Evolutionary conservation across 768 basidiomycete species (phyloP).

Genomic region (Amanita rubescens): DNA sequence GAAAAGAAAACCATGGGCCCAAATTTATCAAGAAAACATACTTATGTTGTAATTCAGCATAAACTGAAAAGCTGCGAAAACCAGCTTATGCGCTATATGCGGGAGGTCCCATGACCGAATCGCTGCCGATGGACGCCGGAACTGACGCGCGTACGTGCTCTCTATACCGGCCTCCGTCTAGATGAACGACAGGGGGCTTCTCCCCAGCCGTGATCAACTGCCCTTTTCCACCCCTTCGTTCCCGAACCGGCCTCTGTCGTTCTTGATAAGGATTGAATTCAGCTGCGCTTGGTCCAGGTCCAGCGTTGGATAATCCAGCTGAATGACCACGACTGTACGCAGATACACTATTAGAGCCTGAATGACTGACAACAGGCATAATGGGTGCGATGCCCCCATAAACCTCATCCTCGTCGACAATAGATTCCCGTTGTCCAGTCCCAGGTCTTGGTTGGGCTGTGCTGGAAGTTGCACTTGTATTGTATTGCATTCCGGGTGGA

Average conservation of each 20-base stretch:
- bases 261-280: not conserved
- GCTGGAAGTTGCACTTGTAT: not conserved
- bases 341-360: not conserved
- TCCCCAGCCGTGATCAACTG: slow-evolving; percentile 19
- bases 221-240: slow-evolving; percentile 24
- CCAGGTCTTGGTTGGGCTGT: not conserved
- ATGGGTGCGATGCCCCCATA: slow-evolving; percentile 3
- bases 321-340: not conserved
- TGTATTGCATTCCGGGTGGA: slow-evolving; percentile 3
- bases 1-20: not conserved
- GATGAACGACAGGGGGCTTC: slow-evolving; percentile 30
- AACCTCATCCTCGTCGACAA: not conserved
- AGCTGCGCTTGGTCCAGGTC: not conserved
- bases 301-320: not conserved
- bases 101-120: not conserved
- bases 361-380: slow-evolving; percentile 1
- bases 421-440: not conserved
- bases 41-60: not conserved
- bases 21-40: not conserved
- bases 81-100: slow-evolving; percentile 2
- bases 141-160: not conserved
- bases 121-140: not conserved
- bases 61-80: not conserved
- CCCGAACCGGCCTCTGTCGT: slow-evolving; percentile 6
- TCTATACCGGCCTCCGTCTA: slow-evolving; percentile 31